Evolutionary conservation across 352 stramenopile genomes (phyloP).

Genomic region (Globisporangium paddicum): DNA sequence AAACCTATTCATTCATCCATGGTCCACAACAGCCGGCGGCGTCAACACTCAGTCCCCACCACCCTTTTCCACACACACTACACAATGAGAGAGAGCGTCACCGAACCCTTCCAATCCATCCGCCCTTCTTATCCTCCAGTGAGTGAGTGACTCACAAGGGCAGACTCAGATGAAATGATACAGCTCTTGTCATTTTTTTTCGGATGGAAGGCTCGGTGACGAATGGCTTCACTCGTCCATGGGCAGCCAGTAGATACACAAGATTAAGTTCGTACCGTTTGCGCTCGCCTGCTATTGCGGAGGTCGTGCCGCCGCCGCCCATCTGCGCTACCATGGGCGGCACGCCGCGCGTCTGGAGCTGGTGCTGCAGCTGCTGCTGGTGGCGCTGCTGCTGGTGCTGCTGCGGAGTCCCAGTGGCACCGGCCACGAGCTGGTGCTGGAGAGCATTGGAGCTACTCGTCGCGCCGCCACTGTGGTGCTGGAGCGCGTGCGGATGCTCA

Average conservation of each 20-base stretch:
- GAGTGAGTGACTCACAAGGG: no score
- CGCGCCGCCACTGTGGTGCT: conserved; percentile 13
- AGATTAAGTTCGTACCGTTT: conserved; percentile 6
- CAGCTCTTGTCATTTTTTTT: not conserved
- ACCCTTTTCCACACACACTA: no score
- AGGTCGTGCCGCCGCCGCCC: no score
- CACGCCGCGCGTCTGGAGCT: conserved; percentile 3
- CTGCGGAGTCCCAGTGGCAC: not conserved
- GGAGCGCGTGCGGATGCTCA: conserved; percentile 13
- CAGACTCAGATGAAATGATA: not conserved
- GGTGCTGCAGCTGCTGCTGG: conserved; percentile 12
- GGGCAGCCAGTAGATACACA: not conserved
- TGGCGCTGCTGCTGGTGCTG: conserved; percentile 7
- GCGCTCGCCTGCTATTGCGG: conserved; percentile 6
- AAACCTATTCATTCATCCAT: conserved; percentile 11
- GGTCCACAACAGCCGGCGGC: not conserved
- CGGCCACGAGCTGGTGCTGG: not conserved
- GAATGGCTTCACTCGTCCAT: not conserved
- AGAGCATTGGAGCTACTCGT: not conserved
- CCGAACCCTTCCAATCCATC: conserved; percentile 6
- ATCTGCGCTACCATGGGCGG: not conserved
- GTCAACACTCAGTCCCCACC: not conserved
- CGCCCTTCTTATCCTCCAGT: conserved; percentile 4
- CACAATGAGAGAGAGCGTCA: not conserved
- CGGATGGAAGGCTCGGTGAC: not conserved